A percentile compares a stretch with the other conserved stretches of the same genome.
These are phyloP conservation scores for Fusarium vanettenii DNA, from an alignment of 2,329 filamentous ascomycete genomes.

Conservation along the genomic window DNA sequence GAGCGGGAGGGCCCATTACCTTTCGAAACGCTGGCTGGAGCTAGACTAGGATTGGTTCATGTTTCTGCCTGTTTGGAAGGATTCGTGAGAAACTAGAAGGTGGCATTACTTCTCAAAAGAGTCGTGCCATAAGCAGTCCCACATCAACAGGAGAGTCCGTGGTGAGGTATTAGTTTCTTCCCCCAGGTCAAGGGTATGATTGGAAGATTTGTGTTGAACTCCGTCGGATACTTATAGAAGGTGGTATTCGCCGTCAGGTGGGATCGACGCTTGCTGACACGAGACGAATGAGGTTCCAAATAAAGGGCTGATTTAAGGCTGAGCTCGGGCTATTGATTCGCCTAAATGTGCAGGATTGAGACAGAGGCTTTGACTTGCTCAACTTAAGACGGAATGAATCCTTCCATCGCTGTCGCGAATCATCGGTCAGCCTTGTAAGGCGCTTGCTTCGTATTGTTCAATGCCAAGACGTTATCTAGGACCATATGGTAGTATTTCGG, in stretches of 20 bases:
- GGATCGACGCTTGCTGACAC: neutral
- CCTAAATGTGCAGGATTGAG: neutral
- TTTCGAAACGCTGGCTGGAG: slow-evolving; percentile 24
- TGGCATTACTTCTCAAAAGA: neutral
- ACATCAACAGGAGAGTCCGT: neutral
- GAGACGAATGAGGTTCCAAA: neutral
- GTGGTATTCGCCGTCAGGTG: neutral
- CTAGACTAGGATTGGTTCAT: neutral
- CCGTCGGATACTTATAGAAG: neutral
- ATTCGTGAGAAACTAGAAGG: neutral
- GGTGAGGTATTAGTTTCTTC: neutral
- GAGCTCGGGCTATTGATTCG: neutral
- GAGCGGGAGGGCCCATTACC: slow-evolving; percentile 22
- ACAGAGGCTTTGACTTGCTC: neutral
- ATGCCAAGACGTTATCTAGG: neutral
- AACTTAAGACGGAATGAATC: neutral
- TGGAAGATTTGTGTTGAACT: neutral
- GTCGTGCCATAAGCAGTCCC: slow-evolving; percentile 1
- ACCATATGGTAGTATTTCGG: neutral
- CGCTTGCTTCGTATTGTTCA: neutral
- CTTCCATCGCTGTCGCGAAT: neutral
- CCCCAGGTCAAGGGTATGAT: slow-evolving; percentile 5
- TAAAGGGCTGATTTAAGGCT: neutral
- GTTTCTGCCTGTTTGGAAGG: neutral
- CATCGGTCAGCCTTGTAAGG: slow-evolving; percentile 5